Conservation (phyloP, 192 early-diverging fungal genomes). For the Rhizoclosmatium sp. region DNA sequence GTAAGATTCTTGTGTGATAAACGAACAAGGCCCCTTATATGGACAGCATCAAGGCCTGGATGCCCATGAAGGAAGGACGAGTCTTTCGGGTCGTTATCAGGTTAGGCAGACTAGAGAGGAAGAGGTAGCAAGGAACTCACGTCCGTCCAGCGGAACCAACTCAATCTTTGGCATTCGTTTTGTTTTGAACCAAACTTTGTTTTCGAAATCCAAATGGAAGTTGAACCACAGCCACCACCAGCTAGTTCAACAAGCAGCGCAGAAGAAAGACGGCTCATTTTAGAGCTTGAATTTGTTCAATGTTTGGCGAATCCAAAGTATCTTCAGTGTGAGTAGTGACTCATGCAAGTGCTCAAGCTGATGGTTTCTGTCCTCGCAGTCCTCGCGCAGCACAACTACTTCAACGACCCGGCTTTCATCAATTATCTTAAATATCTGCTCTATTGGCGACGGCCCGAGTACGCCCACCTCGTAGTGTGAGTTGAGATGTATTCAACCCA, state of each 20-base stretch:
- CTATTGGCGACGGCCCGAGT: constrained; percentile 90
- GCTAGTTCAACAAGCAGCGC: neutral
- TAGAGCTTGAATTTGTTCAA: constrained; percentile 96
- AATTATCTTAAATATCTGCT: constrained; percentile 90
- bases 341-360: neutral
- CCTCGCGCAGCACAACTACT: constrained; percentile 88
- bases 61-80: constrained; percentile 21
- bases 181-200: neutral
- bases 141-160: neutral
- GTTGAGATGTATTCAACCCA: neutral
- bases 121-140: neutral
- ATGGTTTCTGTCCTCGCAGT: constrained; percentile 29
- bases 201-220: neutral
- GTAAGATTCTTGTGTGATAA: constrained; percentile 25
- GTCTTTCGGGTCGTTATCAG: neutral
- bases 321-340: constrained; percentile 72
- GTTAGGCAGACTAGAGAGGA: neutral
- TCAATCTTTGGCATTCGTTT: neutral
- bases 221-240: neutral
- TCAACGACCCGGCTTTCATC: constrained; percentile 84
- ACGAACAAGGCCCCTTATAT: constrained; percentile 23
- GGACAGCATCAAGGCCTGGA: constrained; percentile 31
- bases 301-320: constrained; percentile 95
- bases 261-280: constrained; percentile 70
- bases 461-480: constrained; percentile 88